Evolutionary conservation across 1,284 basidiomycete species (phyloP).

Genomic region (Sporisorium graminicola): DNA sequence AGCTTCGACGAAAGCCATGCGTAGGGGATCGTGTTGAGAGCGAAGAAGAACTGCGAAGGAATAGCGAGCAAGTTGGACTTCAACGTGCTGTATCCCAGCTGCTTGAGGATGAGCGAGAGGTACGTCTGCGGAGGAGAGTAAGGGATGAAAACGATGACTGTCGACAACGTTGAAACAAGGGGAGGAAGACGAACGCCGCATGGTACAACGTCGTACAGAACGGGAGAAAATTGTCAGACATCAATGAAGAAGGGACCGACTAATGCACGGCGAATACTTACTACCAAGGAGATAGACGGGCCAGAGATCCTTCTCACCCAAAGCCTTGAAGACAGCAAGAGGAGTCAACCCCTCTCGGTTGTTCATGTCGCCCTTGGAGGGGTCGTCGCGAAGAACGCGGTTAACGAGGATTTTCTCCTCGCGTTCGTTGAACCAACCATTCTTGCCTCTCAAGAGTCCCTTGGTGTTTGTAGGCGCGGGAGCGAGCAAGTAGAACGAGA

Average conservation of each 20-base stretch:
- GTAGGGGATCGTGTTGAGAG: slow-evolving; percentile 43
- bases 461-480: slow-evolving; percentile 41
- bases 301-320: slow-evolving; percentile 79
- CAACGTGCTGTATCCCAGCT: slow-evolving; percentile 50
- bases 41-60: slow-evolving; percentile 48
- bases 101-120: slow-evolving; percentile 46
- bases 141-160: slow-evolving; percentile 40
- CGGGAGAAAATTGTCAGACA: slow-evolving; percentile 12
- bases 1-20: slow-evolving; percentile 28
- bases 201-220: background rate
- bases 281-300: slow-evolving; percentile 76
- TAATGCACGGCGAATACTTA: slow-evolving; percentile 16
- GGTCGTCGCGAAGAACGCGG: slow-evolving; percentile 79
- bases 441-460: slow-evolving; percentile 21
- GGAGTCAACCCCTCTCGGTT: slow-evolving; percentile 76
- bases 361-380: slow-evolving; percentile 78
- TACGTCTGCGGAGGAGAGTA: slow-evolving; percentile 34
- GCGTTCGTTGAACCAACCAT: slow-evolving; percentile 77
- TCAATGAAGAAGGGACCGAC: no score
- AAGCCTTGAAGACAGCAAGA: slow-evolving; percentile 62
- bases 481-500: slow-evolving; percentile 43
- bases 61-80: slow-evolving; percentile 58
- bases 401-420: slow-evolving; percentile 74
- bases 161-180: background rate
- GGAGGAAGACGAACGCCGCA: background rate